Percentiles rank a stretch among this genome's conserved stretches.
These are phyloP conservation scores for Hypomontagnella submonticulosa DNA, from an alignment of 495 filamentous ascomycete species.

Conservation along the genomic window DNA sequence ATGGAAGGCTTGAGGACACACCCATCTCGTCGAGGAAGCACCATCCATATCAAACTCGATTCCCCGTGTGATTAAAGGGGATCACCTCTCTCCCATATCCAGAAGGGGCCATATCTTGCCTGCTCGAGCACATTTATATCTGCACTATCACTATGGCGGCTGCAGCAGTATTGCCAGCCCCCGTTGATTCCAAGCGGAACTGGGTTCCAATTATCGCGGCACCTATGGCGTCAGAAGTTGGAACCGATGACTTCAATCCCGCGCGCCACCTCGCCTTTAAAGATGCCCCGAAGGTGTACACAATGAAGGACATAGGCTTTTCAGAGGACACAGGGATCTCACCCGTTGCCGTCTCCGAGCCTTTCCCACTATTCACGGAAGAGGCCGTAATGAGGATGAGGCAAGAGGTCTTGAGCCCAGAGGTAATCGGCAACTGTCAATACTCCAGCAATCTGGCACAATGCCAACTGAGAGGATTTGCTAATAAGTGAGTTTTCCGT, in stretches of 20 bases:
- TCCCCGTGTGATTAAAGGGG: neutral
- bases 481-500: conserved; percentile 65
- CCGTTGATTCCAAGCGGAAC: conserved; percentile 20
- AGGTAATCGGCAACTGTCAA: conserved; percentile 72
- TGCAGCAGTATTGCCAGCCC: conserved; percentile 26
- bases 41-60: neutral
- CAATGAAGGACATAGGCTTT: conserved; percentile 70
- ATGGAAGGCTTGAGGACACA: conserved; percentile 17
- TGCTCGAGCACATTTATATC: conserved; percentile 6
- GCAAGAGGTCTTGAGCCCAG: conserved; percentile 69
- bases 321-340: conserved; percentile 68
- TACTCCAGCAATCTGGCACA: conserved; percentile 73
- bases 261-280: conserved; percentile 66
- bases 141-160: conserved; percentile 38
- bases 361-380: conserved; percentile 76
- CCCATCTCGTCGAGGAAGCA: conserved; percentile 6
- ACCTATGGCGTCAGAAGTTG: conserved; percentile 14
- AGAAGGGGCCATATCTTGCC: conserved; percentile 6
- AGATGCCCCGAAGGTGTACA: conserved; percentile 62
- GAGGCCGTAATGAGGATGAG: conserved; percentile 75
- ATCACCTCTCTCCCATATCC: conserved; percentile 1
- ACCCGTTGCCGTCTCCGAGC: conserved; percentile 74
- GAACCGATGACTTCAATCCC: conserved; percentile 49
- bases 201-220: conserved; percentile 42
- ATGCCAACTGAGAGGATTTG: conserved; percentile 74